phyloP scores from a whole-genome alignment of 768 basidiomycete genomes.

The Leccinum olivaceopallidum region DNA sequence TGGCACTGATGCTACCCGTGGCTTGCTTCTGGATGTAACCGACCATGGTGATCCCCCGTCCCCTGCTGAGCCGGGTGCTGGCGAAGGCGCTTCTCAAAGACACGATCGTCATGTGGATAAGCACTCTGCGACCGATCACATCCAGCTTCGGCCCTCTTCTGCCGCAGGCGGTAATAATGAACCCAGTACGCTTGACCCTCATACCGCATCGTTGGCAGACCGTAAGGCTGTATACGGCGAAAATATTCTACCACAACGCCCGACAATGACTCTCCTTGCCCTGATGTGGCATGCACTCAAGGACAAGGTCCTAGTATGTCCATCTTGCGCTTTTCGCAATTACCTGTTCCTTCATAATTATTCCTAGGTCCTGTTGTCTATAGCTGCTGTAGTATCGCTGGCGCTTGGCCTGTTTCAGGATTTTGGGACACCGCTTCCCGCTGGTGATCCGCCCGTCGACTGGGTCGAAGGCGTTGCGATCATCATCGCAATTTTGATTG shows the following conservation, averaged over 20 bases:
- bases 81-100: slow-evolving; percentile 33
- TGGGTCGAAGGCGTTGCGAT: slow-evolving; percentile 97
- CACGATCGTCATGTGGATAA: slow-evolving; percentile 25
- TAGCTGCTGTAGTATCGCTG: slow-evolving; percentile 91
- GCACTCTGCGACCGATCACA: background rate
- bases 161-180: slow-evolving; percentile 4
- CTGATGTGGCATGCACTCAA: slow-evolving; percentile 87
- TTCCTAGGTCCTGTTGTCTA: slow-evolving; percentile 76
- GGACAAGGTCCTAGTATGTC: slow-evolving; percentile 84
- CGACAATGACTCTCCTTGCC: slow-evolving; percentile 64
- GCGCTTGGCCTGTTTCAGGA: slow-evolving; percentile 95
- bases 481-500: slow-evolving; percentile 72
- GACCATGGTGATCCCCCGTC: slow-evolving; percentile 6
- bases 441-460: slow-evolving; percentile 75
- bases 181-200: slow-evolving; percentile 9
- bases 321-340: background rate
- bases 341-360: slow-evolving; percentile 9
- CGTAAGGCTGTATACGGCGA: slow-evolving; percentile 70
- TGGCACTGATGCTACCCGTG: slow-evolving; percentile 59
- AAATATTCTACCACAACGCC: slow-evolving; percentile 65
- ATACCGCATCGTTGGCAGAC: slow-evolving; percentile 52
- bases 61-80: slow-evolving; percentile 28
- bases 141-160: slow-evolving; percentile 16
- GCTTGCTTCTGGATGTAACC: slow-evolving; percentile 32
- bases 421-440: slow-evolving; percentile 67